Percentiles rank a stretch among this genome's conserved stretches.
These are phyloP conservation scores for Scheffersomyces coipomensis DNA, from an alignment of 805 yeast genomes.

Conservation along the genomic window DNA sequence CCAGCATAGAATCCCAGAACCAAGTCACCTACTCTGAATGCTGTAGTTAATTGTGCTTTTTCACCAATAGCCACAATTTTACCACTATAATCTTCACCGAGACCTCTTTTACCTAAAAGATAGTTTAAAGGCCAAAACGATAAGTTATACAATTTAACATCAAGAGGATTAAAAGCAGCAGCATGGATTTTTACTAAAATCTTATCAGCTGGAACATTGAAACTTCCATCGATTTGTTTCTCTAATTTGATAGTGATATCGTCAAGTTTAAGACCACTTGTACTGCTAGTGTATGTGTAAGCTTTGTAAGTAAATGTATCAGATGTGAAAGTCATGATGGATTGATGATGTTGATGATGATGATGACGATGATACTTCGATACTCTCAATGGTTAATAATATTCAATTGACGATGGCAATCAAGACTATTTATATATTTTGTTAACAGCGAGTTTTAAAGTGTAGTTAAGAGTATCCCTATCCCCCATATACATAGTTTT, in stretches of 20 bases:
- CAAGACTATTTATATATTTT: no score
- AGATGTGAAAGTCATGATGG: slow-evolving; percentile 10
- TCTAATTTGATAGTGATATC: slow-evolving; percentile 8
- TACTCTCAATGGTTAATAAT: no score
- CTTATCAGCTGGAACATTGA: slow-evolving; percentile 11
- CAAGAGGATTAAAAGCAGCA: slow-evolving; percentile 35
- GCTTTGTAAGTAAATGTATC: slow-evolving; percentile 15
- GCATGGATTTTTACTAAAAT: slow-evolving; percentile 29
- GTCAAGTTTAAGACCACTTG: slow-evolving; percentile 10
- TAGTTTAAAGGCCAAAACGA: slow-evolving; percentile 7
- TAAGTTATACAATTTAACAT: slow-evolving; percentile 18
- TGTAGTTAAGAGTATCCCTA: no score
- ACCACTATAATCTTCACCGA: slow-evolving; percentile 35
- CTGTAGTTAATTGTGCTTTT: slow-evolving; percentile 15
- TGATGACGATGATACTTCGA: no score
- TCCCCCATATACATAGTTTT: no score
- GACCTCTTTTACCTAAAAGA: slow-evolving; percentile 14
- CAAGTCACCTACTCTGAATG: slow-evolving; percentile 25
- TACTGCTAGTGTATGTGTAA: slow-evolving; percentile 11
- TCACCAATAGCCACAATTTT: slow-evolving; percentile 29
- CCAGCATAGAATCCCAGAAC: slow-evolving; percentile 24
- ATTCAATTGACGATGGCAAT: no score
- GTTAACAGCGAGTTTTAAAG: no score
- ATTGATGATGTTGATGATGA: no score
- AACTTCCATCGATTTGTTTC: slow-evolving; percentile 12